A percentile compares a stretch with the other conserved stretches of the same genome.
phyloP scores from a whole-genome alignment of 768 basidiomycete species.

The Pisolithus marmoratus region DNA sequence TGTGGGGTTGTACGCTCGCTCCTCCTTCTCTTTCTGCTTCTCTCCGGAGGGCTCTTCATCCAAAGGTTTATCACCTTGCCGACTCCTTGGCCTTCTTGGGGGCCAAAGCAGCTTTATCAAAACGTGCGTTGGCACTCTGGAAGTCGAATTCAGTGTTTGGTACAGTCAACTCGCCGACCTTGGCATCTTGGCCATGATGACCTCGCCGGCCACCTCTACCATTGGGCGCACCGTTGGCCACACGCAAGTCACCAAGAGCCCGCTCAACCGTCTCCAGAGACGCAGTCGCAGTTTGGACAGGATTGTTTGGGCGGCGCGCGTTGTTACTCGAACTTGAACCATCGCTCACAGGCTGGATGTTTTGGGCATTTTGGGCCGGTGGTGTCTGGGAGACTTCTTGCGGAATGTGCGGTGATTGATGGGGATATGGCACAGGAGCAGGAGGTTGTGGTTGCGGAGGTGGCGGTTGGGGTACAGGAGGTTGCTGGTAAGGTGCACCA shows the following conservation, averaged over 20 bases:
- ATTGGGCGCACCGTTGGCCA: constrained; percentile 26
- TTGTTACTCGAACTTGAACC: constrained; percentile 20
- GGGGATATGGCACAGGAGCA: constrained; percentile 22
- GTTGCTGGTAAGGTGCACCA: constrained; percentile 27
- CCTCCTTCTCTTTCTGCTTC: constrained; percentile 35
- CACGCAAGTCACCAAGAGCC: constrained; percentile 46
- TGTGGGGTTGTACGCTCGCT: constrained; percentile 64
- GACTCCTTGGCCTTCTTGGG: constrained; percentile 28
- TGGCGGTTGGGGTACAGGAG: constrained; percentile 25
- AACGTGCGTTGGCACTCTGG: constrained; percentile 66
- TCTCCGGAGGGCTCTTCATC: constrained; percentile 23
- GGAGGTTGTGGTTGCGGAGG: constrained; percentile 26
- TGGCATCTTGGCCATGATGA: constrained; percentile 23
- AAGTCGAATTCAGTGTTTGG: constrained; percentile 83
- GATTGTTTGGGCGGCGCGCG: constrained; percentile 34
- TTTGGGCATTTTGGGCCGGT: constrained; percentile 5
- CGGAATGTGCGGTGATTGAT: constrained; percentile 19
- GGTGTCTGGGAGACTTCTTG: constrained; percentile 22
- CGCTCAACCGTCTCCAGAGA: constrained; percentile 70
- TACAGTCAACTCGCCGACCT: constrained; percentile 43
- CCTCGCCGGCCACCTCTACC: constrained; percentile 36
- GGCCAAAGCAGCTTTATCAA: constrained; percentile 64
- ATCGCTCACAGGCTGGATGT: constrained; percentile 19
- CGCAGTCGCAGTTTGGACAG: constrained; percentile 66
- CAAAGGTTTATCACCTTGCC: constrained; percentile 26